phyloP scores from a whole-genome alignment of 1,139 yeast species.

The Geotrichum macrosporum region DNA sequence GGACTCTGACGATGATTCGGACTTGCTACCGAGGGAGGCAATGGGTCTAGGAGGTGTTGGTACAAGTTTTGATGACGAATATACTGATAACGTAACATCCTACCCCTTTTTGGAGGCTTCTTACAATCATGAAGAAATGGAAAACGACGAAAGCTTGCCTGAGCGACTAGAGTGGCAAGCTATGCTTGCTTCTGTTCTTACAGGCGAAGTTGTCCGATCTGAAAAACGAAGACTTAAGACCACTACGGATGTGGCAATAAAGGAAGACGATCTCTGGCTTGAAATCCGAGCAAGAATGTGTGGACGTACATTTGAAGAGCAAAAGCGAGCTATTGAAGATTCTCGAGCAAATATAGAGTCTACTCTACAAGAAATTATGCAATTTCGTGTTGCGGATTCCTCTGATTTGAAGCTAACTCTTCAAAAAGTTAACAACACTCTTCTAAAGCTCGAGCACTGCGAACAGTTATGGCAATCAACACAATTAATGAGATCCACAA shows the following conservation, averaged over 20 bases:
- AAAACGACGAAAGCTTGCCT: slow-evolving; percentile 48
- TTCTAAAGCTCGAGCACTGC: slow-evolving; percentile 63
- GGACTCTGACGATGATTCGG: slow-evolving; percentile 29
- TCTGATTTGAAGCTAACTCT: slow-evolving; percentile 27
- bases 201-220: slow-evolving; percentile 89
- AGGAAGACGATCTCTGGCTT: slow-evolving; percentile 72
- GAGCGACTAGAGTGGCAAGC: slow-evolving; percentile 96
- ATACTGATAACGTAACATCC: slow-evolving; percentile 32
- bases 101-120: slow-evolving; percentile 26
- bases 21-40: slow-evolving; percentile 25
- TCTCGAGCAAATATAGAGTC: slow-evolving; percentile 71
- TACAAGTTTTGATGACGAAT: slow-evolving; percentile 37
- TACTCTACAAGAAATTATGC: slow-evolving; percentile 64
- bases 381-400: slow-evolving; percentile 49
- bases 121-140: slow-evolving; percentile 24
- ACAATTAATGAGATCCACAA: slow-evolving; percentile 73
- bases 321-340: slow-evolving; percentile 63
- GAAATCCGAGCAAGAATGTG: slow-evolving; percentile 75
- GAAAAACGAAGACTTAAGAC: slow-evolving; percentile 79
- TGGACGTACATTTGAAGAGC: slow-evolving; percentile 79
- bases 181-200: slow-evolving; percentile 82
- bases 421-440: slow-evolving; percentile 51
- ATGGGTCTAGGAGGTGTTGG: slow-evolving; percentile 36
- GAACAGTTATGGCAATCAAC: slow-evolving; percentile 77
- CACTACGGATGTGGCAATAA: slow-evolving; percentile 30